These are phyloP conservation scores for Prunus armeniaca DNA, from an alignment of 306 rosid species.

Conservation along the genomic window DNA sequence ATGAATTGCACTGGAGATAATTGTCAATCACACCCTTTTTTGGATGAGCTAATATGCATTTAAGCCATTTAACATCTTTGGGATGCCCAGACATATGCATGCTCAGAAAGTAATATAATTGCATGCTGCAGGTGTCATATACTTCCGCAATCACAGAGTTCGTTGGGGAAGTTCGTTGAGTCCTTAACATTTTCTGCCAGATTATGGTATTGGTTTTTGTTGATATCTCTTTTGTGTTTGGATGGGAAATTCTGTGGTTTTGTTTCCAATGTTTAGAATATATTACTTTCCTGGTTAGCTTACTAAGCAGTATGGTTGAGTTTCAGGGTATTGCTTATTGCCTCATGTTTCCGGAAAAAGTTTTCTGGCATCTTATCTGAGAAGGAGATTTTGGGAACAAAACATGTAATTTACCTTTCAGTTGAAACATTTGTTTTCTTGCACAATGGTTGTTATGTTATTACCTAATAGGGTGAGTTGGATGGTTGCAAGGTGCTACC, in stretches of 20 bases:
- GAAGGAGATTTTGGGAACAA: conserved; percentile 81
- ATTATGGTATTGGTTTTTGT: conserved; percentile 58
- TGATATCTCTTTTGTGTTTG: conserved; percentile 11
- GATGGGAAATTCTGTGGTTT: conserved; percentile 10
- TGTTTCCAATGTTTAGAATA: conserved; percentile 19
- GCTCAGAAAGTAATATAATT: conserved; percentile 22
- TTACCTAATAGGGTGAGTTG: conserved; percentile 25
- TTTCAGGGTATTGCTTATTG: conserved; percentile 79
- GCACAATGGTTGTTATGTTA: background rate
- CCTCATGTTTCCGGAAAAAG: conserved; percentile 69
- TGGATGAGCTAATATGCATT: background rate
- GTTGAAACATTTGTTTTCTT: conserved; percentile 20
- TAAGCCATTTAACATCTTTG: conserved; percentile 1
- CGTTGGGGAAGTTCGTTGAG: conserved; percentile 64
- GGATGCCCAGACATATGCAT: background rate
- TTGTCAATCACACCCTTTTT: conserved; percentile 8
- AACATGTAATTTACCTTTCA: conserved; percentile 53
- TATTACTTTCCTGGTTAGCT: conserved; percentile 20
- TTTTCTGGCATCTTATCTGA: conserved; percentile 66
- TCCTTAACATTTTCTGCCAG: conserved; percentile 77
- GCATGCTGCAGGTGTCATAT: conserved; percentile 66
- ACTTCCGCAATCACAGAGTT: conserved; percentile 55
- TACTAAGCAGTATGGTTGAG: conserved; percentile 17
- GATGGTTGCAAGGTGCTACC: conserved; percentile 51
- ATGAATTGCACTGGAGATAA: conserved; percentile 11